phyloP scores from a whole-genome alignment of 805 yeast genomes.

The Groenewaldozyma salmanticensis region DNA sequence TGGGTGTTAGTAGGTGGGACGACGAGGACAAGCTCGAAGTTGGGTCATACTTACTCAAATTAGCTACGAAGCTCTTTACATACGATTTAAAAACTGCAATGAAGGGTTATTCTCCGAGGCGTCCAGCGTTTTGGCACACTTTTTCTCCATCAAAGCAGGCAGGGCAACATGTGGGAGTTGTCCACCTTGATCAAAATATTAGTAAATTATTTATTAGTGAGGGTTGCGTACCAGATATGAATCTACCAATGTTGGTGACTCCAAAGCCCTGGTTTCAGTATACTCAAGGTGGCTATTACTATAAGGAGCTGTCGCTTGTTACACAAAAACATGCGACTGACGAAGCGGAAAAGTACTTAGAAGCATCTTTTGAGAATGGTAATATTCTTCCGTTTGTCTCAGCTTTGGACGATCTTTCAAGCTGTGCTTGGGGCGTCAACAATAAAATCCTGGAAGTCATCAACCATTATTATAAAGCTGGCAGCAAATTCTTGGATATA shows the following conservation, averaged over 20 bases:
- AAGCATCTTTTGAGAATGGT: slow-evolving; percentile 64
- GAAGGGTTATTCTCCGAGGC: not conserved
- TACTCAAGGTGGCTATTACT: slow-evolving; percentile 76
- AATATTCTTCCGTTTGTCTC: slow-evolving; percentile 56
- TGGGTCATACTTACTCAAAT: not conserved
- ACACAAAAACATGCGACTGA: slow-evolving; percentile 47
- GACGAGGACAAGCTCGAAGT: not conserved
- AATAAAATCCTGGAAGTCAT: slow-evolving; percentile 56
- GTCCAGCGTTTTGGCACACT: slow-evolving; percentile 85
- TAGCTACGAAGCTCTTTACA: not conserved
- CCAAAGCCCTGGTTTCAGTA: slow-evolving; percentile 79
- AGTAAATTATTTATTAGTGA: slow-evolving; percentile 53
- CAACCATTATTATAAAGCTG: slow-evolving; percentile 76
- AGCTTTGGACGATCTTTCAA: slow-evolving; percentile 77
- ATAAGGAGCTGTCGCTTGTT: slow-evolving; percentile 27
- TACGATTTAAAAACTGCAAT: not conserved
- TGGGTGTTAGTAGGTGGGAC: not conserved
- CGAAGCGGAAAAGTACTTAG: slow-evolving; percentile 79
- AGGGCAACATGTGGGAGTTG: slow-evolving; percentile 34
- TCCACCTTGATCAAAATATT: slow-evolving; percentile 61
- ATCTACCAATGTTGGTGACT: slow-evolving; percentile 80
- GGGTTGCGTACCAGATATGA: slow-evolving; percentile 60
- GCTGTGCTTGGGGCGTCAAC: slow-evolving; percentile 88
- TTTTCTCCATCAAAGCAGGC: slow-evolving; percentile 51
- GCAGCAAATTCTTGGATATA: slow-evolving; percentile 60